Conservation (phyloP, 2,329 filamentous ascomycete genomes). For the Didymella keratinophila region DNA sequence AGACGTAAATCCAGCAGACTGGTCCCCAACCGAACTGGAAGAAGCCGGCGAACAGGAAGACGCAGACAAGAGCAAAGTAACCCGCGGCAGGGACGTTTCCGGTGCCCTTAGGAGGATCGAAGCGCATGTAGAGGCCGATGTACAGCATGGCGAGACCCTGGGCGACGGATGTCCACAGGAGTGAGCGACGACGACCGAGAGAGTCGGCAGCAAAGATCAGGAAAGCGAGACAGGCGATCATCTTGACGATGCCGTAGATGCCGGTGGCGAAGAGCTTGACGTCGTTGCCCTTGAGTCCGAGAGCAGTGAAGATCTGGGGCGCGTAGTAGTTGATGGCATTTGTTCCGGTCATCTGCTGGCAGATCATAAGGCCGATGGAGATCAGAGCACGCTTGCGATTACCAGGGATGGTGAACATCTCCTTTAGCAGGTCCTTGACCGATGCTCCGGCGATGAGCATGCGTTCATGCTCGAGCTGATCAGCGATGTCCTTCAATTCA, state of each 20-base stretch:
- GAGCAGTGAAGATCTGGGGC: slow-evolving; percentile 71
- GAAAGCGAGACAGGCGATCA: slow-evolving; percentile 69
- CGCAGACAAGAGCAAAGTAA: slow-evolving; percentile 73
- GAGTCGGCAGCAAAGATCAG: slow-evolving; percentile 73
- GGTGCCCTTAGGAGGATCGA: slow-evolving; percentile 62
- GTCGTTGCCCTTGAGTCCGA: slow-evolving; percentile 66
- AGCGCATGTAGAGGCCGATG: slow-evolving; percentile 74
- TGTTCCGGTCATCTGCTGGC: slow-evolving; percentile 74
- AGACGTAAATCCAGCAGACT: slow-evolving; percentile 75
- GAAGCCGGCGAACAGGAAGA: slow-evolving; percentile 75
- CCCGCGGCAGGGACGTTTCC: slow-evolving; percentile 70
- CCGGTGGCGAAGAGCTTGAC: slow-evolving; percentile 75
- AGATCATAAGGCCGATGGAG: slow-evolving; percentile 70
- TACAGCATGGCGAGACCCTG: slow-evolving; percentile 72
- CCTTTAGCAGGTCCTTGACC: slow-evolving; percentile 51
- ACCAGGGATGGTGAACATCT: slow-evolving; percentile 56
- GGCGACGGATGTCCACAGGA: slow-evolving; percentile 70
- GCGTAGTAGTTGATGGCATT: slow-evolving; percentile 68
- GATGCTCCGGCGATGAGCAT: slow-evolving; percentile 61
- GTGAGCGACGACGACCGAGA: slow-evolving; percentile 68
- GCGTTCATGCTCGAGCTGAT: slow-evolving; percentile 61
- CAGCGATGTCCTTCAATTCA: slow-evolving; percentile 49
- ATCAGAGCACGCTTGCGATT: slow-evolving; percentile 70
- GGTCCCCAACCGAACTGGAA: slow-evolving; percentile 71
- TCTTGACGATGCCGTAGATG: slow-evolving; percentile 76